Conservation (phyloP, 176 grass and related monocot genomes). For the Carex cristatella region DNA sequence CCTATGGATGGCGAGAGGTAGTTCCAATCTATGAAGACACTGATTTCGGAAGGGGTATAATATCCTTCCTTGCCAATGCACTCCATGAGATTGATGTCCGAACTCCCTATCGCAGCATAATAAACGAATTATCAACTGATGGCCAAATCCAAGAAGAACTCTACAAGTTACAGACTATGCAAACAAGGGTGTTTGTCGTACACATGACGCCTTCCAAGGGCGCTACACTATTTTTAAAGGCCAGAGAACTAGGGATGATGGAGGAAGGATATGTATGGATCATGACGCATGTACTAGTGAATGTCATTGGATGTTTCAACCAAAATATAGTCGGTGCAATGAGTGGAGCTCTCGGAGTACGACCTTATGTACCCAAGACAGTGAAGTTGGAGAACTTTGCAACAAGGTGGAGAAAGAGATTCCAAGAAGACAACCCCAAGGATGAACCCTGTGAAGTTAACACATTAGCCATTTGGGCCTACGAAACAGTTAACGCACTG, state of each 20-base stretch:
- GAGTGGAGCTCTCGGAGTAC: slow-evolving; percentile 43
- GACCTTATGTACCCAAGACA: slow-evolving; percentile 32
- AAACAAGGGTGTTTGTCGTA: slow-evolving; percentile 35
- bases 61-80: slow-evolving; percentile 33
- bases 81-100: slow-evolving; percentile 26
- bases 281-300: slow-evolving; percentile 36
- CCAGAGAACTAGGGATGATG: slow-evolving; percentile 53
- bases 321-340: slow-evolving; percentile 22
- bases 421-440: slow-evolving; percentile 33
- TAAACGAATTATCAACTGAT: slow-evolving; percentile 26
- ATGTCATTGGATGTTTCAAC: slow-evolving; percentile 31
- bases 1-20: slow-evolving; percentile 59
- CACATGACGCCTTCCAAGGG: slow-evolving; percentile 38
- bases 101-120: slow-evolving; percentile 24
- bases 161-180: slow-evolving; percentile 36
- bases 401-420: slow-evolving; percentile 43
- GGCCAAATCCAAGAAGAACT: slow-evolving; percentile 41
- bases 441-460: slow-evolving; percentile 24
- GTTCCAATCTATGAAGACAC: slow-evolving; percentile 41
- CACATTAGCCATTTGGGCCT: slow-evolving; percentile 36
- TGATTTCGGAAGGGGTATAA: slow-evolving; percentile 42
- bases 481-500: slow-evolving; percentile 49
- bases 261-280: slow-evolving; percentile 49
- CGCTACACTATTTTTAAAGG: slow-evolving; percentile 35
- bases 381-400: slow-evolving; percentile 31